Conservation (phyloP, 1,284 basidiomycete genomes). For the Trichosporon asahii region DNA sequence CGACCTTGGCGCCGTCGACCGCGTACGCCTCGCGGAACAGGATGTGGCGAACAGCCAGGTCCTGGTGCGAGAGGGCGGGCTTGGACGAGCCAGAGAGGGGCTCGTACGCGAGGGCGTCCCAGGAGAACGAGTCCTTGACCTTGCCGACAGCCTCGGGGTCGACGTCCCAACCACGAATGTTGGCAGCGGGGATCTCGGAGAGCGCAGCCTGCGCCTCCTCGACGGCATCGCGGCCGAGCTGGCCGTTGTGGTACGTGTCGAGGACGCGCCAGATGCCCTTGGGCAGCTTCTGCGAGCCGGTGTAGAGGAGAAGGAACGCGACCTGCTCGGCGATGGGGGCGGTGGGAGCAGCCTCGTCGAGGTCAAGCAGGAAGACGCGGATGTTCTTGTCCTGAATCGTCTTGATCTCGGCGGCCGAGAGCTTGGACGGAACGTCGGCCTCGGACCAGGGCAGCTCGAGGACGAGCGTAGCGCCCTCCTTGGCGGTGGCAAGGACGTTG, state of each 20-base stretch:
- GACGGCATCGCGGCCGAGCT: conserved; percentile 46
- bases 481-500: conserved; percentile 44
- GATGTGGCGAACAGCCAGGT: conserved; percentile 82
- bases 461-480: conserved; percentile 46
- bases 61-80: conserved; percentile 59
- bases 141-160: conserved; percentile 45
- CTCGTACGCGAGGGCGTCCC: conserved; percentile 46
- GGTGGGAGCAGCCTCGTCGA: conserved; percentile 35
- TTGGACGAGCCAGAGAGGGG: conserved; percentile 41
- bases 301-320: conserved; percentile 53
- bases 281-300: conserved; percentile 44
- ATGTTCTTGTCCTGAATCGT: conserved; percentile 49
- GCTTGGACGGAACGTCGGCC: conserved; percentile 49
- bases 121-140: conserved; percentile 46
- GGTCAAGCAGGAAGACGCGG: conserved; percentile 51
- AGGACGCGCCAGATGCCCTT: conserved; percentile 47
- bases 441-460: conserved; percentile 51
- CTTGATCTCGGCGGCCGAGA: conserved; percentile 44
- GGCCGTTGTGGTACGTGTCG: conserved; percentile 48
- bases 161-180: conserved; percentile 37
- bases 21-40: conserved; percentile 73
- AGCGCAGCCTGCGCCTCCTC: conserved; percentile 50
- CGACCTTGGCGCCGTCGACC: conserved; percentile 55
- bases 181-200: conserved; percentile 34
- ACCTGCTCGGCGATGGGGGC: conserved; percentile 49